phyloP scores from a whole-genome alignment of 345 rosid species.

The thale cress (Arabidopsis thaliana) region TAIR10.1 NC_003074.8:7198001-7198500 shows the following conservation, averaged over 20 bases:
- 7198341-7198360: too few relatives aligned
- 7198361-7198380: neutral
- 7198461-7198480: neutral
- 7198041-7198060: neutral
- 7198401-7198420: slow-evolving; percentile 7
- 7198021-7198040: neutral
- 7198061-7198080: neutral
- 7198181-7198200: too few relatives aligned
- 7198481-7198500: neutral
- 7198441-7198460: neutral
- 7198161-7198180: too few relatives aligned
- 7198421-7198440: neutral
- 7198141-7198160: neutral
- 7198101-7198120: neutral
- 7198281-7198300: too few relatives aligned
- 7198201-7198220: too few relatives aligned
- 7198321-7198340: too few relatives aligned
- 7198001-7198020: neutral
- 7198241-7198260: neutral
- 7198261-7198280: too few relatives aligned
- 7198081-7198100: neutral
- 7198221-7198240: neutral
- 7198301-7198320: too few relatives aligned
- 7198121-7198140: neutral
- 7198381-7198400: neutral